phyloP scores from a whole-genome alignment of 805 yeast species.

The Candida insectalens region DNA sequence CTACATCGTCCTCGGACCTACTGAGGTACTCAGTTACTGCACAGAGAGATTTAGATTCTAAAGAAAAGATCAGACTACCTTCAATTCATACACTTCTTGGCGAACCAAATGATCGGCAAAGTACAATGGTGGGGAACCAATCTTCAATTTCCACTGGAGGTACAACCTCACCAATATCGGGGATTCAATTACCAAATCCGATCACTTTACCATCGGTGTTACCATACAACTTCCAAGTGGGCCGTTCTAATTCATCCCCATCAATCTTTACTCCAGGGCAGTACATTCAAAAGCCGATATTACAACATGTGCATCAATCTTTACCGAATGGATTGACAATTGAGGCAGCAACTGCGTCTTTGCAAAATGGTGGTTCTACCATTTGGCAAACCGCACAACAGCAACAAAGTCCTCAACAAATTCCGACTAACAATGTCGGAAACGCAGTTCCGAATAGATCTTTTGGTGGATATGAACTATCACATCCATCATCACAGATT shows the following conservation, averaged over 20 bases:
- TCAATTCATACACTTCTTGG: slow-evolving; percentile 4
- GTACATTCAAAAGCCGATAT: neutral
- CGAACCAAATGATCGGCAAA: neutral
- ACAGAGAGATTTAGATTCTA: neutral
- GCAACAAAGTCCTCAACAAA: too few relatives aligned
- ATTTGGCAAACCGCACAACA: too few relatives aligned
- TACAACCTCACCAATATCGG: too few relatives aligned
- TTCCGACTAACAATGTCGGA: neutral
- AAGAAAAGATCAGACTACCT: slow-evolving; percentile 3
- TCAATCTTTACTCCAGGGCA: neutral
- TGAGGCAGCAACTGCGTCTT: neutral
- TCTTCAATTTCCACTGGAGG: too few relatives aligned
- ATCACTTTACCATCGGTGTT: slow-evolving; percentile 3
- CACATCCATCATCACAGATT: neutral
- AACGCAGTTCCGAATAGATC: neutral
- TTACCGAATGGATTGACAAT: neutral
- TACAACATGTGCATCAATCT: neutral
- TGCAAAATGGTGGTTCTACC: too few relatives aligned
- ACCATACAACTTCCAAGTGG: neutral
- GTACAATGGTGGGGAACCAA: neutral
- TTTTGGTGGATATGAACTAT: neutral
- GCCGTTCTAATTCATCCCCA: neutral
- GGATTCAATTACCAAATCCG: slow-evolving; percentile 8
- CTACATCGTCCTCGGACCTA: neutral
- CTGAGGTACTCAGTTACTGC: neutral